Evolutionary conservation across 495 filamentous ascomycete species (phyloP).

Genomic region (Glarea lozoyensis): DNA sequence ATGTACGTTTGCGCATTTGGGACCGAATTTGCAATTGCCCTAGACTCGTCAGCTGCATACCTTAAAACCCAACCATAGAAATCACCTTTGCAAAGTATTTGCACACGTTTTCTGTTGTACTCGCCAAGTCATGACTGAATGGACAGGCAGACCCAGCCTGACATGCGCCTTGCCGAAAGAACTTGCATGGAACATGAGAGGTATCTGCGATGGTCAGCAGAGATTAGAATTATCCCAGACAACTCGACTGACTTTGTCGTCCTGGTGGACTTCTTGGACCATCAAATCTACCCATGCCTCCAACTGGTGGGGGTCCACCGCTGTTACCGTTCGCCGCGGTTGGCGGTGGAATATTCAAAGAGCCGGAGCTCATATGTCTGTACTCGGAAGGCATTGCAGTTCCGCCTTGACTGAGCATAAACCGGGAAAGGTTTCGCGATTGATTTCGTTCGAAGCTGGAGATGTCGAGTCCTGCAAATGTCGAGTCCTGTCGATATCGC

Average conservation of each 20-base stretch:
- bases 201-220: constrained; percentile 54
- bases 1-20: constrained; percentile 93
- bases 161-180: constrained; percentile 92
- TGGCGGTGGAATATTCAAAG: constrained; percentile 38
- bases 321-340: constrained; percentile 21
- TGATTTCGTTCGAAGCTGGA: background rate
- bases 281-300: constrained; percentile 45
- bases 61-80: background rate
- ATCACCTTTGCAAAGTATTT: constrained; percentile 97
- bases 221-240: background rate
- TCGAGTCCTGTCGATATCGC: background rate
- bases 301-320: constrained; percentile 20
- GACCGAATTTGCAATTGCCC: constrained; percentile 99
- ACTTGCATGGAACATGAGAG: constrained; percentile 97
- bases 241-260: constrained; percentile 55
- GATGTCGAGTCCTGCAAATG: background rate
- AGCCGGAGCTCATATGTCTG: constrained; percentile 43
- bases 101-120: constrained; percentile 75
- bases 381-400: constrained; percentile 29
- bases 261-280: constrained; percentile 74
- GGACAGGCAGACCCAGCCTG: constrained; percentile 94
- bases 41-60: constrained; percentile 28
- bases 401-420: background rate
- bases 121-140: constrained; percentile 84
- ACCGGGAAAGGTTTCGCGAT: too few relatives aligned